Evolutionary conservation across 1,284 basidiomycete genomes (phyloP).

Genomic region (Neotropicomus parvogracilis): DNA sequence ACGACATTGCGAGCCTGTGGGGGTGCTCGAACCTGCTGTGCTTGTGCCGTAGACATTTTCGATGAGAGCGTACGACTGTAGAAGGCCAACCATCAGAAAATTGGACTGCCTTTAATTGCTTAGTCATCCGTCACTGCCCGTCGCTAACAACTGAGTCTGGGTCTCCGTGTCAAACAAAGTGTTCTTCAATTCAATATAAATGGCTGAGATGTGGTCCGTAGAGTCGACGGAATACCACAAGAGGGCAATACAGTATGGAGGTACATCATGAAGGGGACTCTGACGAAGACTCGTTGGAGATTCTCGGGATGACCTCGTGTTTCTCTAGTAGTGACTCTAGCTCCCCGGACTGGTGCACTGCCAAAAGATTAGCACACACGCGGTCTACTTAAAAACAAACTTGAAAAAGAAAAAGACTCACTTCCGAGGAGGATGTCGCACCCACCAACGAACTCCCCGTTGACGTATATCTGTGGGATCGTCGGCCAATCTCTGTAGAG

Average conservation of each 20-base stretch:
- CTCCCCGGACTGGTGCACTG: constrained; percentile 97
- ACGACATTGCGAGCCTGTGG: constrained; percentile 76
- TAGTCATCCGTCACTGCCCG: too few species aligned
- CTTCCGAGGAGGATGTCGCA: constrained; percentile 93
- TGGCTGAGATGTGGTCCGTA: background rate
- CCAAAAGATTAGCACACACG: constrained; percentile 1
- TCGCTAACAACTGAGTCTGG: too few species aligned
- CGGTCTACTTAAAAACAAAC: too few species aligned
- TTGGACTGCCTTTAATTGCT: constrained; percentile 6
- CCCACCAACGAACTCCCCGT: constrained; percentile 94
- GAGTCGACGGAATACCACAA: constrained; percentile 3
- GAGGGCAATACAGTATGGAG: background rate
- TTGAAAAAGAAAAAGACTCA: constrained; percentile 60
- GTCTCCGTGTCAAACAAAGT: too few species aligned
- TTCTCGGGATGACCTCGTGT: constrained; percentile 59
- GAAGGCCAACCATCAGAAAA: background rate
- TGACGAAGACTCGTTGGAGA: constrained; percentile 10
- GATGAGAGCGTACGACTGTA: background rate
- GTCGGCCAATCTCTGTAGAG: constrained; percentile 89
- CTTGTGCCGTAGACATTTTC: constrained; percentile 46
- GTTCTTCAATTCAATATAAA: background rate
- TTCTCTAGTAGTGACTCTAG: constrained; percentile 81
- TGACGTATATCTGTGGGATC: constrained; percentile 92
- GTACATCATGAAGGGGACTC: constrained; percentile 13
- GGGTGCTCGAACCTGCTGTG: constrained; percentile 70